phyloP scores from a whole-genome alignment of 352 stramenopile genomes.

The Phytophthora macrochlamydospora region DNA sequence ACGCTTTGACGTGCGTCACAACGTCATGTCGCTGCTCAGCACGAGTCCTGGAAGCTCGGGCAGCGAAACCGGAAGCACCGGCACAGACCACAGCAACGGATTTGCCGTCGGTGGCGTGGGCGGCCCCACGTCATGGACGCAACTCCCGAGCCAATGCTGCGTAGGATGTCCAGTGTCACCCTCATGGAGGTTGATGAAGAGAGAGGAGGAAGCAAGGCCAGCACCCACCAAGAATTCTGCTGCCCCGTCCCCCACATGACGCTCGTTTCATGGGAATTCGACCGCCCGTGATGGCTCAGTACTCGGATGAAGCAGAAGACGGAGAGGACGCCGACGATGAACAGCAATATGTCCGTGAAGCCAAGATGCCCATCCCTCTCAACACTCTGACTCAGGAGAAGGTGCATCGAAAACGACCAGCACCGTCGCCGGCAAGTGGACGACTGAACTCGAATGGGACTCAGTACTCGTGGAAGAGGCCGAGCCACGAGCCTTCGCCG shows the following conservation, averaged over 20 bases:
- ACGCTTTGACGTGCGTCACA: conserved; percentile 34
- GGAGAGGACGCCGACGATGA: conserved; percentile 33
- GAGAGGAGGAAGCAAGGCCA: background rate
- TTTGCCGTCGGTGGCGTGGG: background rate
- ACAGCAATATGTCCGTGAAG: conserved; percentile 25
- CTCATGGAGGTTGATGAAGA: conserved; percentile 34
- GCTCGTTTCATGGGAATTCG: conserved; percentile 14
- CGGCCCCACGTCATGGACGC: conserved; percentile 11
- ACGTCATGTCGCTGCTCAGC: conserved; percentile 34
- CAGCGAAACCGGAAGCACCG: conserved; percentile 43
- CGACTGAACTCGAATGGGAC: conserved; percentile 28
- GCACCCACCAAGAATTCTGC: background rate
- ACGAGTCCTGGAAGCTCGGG: conserved; percentile 28
- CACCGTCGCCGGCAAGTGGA: conserved; percentile 37
- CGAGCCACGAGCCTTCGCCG: conserved; percentile 14
- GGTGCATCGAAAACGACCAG: conserved; percentile 43
- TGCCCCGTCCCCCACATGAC: conserved; percentile 17
- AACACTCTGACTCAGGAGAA: conserved; percentile 57
- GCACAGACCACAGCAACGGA: conserved; percentile 32
- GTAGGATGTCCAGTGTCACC: conserved; percentile 54
- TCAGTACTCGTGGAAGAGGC: conserved; percentile 45
- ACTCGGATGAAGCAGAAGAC: conserved; percentile 25
- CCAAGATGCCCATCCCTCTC: conserved; percentile 35
- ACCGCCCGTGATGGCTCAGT: conserved; percentile 11
- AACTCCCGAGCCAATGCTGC: conserved; percentile 35